Evolutionary conservation across 352 stramenopile genomes (phyloP).

Genomic region (Pythium oligandrum): DNA sequence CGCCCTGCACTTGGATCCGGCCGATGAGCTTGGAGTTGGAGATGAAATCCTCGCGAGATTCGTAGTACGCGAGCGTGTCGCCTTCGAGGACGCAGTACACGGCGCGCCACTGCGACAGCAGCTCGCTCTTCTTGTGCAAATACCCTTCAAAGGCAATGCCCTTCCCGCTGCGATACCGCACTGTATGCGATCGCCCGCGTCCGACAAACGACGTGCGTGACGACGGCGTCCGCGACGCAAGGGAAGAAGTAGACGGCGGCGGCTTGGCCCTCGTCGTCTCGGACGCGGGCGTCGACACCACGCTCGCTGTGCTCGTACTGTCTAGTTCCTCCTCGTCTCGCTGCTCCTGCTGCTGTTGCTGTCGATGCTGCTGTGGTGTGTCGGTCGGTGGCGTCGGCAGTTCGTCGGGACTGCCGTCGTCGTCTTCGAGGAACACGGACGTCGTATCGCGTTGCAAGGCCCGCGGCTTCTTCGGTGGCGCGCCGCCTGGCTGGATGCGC

Average conservation of each 20-base stretch:
- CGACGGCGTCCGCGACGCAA: conserved; percentile 1
- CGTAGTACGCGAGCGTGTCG: conserved; percentile 72
- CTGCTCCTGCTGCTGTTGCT: no score
- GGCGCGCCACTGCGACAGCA: conserved; percentile 63
- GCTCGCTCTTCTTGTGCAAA: conserved; percentile 78
- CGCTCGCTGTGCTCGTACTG: not conserved
- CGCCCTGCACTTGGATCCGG: conserved; percentile 57
- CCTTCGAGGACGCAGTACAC: conserved; percentile 78
- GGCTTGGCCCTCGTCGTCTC: not conserved
- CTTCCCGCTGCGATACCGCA: conserved; percentile 58
- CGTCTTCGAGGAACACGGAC: conserved; percentile 48
- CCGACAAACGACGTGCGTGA: conserved; percentile 1
- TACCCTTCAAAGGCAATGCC: conserved; percentile 83
- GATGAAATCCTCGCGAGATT: conserved; percentile 81
- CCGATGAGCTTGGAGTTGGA: conserved; percentile 73
- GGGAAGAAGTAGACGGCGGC: not conserved
- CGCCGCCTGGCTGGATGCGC: conserved; percentile 42
- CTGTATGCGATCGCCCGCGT: conserved; percentile 49
- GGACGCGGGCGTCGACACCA: not conserved
- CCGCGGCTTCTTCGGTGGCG: conserved; percentile 34
- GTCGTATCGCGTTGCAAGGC: conserved; percentile 37
- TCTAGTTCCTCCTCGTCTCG: conserved; percentile 11
- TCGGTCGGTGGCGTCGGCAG: no score
- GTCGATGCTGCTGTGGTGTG: no score
- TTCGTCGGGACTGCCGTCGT: conserved; percentile 21